Evolutionary conservation across 1,284 basidiomycete species (phyloP).

Genomic region (Leccinum solheimii): DNA sequence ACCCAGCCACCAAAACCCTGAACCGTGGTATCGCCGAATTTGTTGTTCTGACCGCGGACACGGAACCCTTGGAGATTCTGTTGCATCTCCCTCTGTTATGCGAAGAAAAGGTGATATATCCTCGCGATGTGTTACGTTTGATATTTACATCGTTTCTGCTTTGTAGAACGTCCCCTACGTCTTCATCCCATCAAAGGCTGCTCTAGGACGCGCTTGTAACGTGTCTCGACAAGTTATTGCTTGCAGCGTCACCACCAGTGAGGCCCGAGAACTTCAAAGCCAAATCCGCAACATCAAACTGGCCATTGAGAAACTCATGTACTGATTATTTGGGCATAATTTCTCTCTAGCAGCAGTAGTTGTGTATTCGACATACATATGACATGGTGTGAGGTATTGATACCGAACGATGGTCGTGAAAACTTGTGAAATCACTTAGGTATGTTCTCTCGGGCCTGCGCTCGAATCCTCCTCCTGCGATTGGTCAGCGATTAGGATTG

Average conservation of each 20-base stretch:
- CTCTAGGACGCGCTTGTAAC: constrained; percentile 94
- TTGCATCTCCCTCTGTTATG: constrained; percentile 97
- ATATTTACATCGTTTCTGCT: not conserved
- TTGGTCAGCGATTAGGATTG: constrained; percentile 8
- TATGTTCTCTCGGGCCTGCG: constrained; percentile 83
- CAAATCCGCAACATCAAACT: constrained; percentile 91
- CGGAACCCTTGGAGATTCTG: constrained; percentile 97
- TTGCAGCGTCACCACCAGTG: constrained; percentile 93
- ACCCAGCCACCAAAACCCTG: constrained; percentile 89
- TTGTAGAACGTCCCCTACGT: constrained; percentile 91
- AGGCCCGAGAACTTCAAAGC: constrained; percentile 88
- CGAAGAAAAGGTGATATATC: constrained; percentile 85
- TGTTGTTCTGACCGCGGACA: constrained; percentile 97
- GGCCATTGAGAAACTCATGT: constrained; percentile 75
- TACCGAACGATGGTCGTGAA: not conserved
- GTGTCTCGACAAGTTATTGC: constrained; percentile 96
- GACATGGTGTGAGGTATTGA: constrained; percentile 9
- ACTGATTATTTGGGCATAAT: constrained; percentile 16
- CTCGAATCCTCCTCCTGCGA: constrained; percentile 68
- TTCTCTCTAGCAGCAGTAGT: constrained; percentile 7
- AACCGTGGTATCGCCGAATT: constrained; percentile 99
- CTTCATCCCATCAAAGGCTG: constrained; percentile 93
- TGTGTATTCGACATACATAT: constrained; percentile 16
- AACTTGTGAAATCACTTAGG: constrained; percentile 57
- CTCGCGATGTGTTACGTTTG: not conserved